Base-by-base conservation (phyloP, 1,284 basidiomycete species). In the Ustilago trichophora region DNA sequence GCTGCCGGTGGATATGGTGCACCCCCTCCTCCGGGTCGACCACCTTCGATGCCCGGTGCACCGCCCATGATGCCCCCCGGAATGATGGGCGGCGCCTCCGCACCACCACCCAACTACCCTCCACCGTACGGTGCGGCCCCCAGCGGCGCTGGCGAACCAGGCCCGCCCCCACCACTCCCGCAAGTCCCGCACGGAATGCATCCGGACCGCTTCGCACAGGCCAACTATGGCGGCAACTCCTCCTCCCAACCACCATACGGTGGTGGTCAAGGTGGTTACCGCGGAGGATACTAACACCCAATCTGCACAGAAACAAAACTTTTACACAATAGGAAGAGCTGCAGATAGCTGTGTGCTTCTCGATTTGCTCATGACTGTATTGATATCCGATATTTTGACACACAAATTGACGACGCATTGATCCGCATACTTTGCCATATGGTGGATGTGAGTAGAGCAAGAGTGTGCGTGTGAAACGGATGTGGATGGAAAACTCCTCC, bases 171-270 rank as follows among this genome's bases (percentile, higher is more conserved):
- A 15, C 45, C 53, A 8, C 50, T 59, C 18, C 68, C 63, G n/a
- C 55, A 24, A n/a, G 51, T 72, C 26, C 65, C 69, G 6, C 59
- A 63, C 37, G 71, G 71, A 5, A 74, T 74, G 60, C 72, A 74
- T 54, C 72, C 72, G 10, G 72, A 74, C 29, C 58, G 72, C 16
- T 58, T 63, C 33, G 65, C 65, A 2, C 70, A 73, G 46, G 59
- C 63, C 13, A 44, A 56, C 12, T 56, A 52, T n/a, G 66, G 72
- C 9, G 67, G 70, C 7, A 11, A 25, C 12, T 24, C 15, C 19
- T 49, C 32, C 12, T 24, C 15, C 19, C 53, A 64, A 32, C 49
- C 36, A 21, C 32, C 31, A 11, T 50, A 41, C n/a, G 46, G 42
- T 19, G 48, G 50, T 10, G 45, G 43, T 22, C 38, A 25, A 5